Percentiles rank a stretch among this genome's conserved stretches.
Conservation (phyloP, 2,329 filamentous ascomycete genomes). For the Colletotrichum higginsianum region DNA sequence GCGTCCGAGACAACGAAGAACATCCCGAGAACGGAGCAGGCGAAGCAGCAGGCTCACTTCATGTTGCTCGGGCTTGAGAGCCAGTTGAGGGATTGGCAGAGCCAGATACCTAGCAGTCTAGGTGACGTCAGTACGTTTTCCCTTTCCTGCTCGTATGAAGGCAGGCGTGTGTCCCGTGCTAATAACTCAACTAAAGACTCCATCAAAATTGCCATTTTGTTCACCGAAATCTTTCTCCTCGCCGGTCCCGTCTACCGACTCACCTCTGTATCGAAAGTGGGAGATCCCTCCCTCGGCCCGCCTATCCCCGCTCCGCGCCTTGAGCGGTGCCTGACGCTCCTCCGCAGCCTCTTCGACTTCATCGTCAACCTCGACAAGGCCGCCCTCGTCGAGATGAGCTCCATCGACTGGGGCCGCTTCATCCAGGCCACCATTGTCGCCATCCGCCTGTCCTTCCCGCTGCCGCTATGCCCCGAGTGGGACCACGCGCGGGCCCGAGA, state of each 20-base stretch:
- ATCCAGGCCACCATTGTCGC: conserved; percentile 59
- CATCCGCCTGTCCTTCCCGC: conserved; percentile 63
- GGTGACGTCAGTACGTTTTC: conserved; percentile 42
- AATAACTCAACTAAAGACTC: not conserved
- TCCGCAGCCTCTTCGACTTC: conserved; percentile 53
- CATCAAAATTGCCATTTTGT: conserved; percentile 43
- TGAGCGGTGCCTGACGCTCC: conserved; percentile 45
- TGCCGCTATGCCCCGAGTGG: conserved; percentile 52
- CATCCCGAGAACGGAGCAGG: conserved; percentile 46
- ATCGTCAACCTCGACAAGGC: conserved; percentile 49
- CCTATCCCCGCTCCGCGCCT: conserved; percentile 45
- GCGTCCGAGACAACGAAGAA: conserved; percentile 52
- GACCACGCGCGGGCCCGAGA: conserved; percentile 57
- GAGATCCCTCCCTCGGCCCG: conserved; percentile 35
- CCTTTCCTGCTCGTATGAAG: conserved; percentile 46
- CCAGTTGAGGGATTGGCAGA: conserved; percentile 60
- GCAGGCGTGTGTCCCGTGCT: conserved; percentile 25
- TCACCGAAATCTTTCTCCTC: conserved; percentile 58
- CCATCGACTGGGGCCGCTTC: conserved; percentile 60
- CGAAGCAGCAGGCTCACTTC: conserved; percentile 59
- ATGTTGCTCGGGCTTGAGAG: conserved; percentile 64
- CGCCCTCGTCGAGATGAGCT: conserved; percentile 55
- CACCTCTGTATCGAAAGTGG: conserved; percentile 27
- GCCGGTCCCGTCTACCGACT: conserved; percentile 50
- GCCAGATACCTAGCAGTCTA: conserved; percentile 48